Conservation (phyloP, 306 rosid species). For the Prunus padus region DNA sequence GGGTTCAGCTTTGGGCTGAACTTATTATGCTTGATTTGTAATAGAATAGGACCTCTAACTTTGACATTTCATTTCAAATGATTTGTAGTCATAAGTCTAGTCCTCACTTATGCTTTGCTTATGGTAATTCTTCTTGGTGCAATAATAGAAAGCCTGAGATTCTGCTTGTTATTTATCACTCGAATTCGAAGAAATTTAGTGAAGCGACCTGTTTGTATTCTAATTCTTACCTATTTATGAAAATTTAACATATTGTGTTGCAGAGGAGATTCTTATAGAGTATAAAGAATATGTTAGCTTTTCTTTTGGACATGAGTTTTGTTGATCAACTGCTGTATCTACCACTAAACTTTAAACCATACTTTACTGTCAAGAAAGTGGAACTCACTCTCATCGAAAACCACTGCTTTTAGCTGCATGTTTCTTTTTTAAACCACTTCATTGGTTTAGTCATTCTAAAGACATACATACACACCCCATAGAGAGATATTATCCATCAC, state of each 20-base stretch:
- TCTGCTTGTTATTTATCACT: constrained; percentile 20
- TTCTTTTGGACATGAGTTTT: neutral
- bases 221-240: neutral
- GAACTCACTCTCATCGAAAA: neutral
- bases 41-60: constrained; percentile 33
- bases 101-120: constrained; percentile 20
- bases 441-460: neutral
- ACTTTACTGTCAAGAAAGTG: neutral
- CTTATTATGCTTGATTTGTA: constrained; percentile 32
- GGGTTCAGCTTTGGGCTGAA: constrained; percentile 82
- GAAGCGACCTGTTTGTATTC: neutral
- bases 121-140: constrained; percentile 26
- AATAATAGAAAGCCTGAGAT: constrained; percentile 22
- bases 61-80: constrained; percentile 29
- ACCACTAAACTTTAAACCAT: neutral
- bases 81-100: constrained; percentile 22
- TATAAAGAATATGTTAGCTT: neutral
- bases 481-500: neutral
- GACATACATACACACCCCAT: neutral
- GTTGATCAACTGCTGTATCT: constrained; percentile 6
- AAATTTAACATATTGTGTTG: too few species aligned
- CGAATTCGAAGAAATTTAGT: constrained; percentile 21
- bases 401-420: neutral
- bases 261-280: too few species aligned
- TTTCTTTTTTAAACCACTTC: neutral